phyloP scores from a whole-genome alignment of 106 monocot genomes.

The Triglochin maritima region DNA sequence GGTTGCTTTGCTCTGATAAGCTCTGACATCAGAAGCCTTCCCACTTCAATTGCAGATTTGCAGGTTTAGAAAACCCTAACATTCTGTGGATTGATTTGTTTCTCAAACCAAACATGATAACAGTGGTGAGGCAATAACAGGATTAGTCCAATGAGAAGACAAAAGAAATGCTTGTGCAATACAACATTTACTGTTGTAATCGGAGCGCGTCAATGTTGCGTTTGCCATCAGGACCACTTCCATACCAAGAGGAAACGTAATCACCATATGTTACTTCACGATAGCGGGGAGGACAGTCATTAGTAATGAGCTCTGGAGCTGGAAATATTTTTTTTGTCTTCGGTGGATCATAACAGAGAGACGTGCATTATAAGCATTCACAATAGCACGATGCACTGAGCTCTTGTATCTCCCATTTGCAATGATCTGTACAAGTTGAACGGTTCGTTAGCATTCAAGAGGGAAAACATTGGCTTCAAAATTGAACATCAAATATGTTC shows the following conservation, averaged over 20 bases:
- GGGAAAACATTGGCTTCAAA: neutral
- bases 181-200: constrained; percentile 1
- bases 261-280: constrained; percentile 69
- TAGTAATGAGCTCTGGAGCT: constrained; percentile 39
- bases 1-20: too few relatives aligned
- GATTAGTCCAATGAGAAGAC: too few relatives aligned
- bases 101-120: too few relatives aligned
- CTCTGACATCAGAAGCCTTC: too few relatives aligned
- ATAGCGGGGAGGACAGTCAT: constrained; percentile 35
- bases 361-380: constrained; percentile 40
- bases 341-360: constrained; percentile 84
- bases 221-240: constrained; percentile 73
- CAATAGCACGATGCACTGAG: constrained; percentile 65
- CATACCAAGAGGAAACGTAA: constrained; percentile 76
- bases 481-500: neutral
- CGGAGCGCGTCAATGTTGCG: constrained; percentile 70
- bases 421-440: constrained; percentile 44
- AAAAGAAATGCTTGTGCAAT: too few relatives aligned
- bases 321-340: constrained; percentile 50
- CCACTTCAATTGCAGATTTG: too few relatives aligned
- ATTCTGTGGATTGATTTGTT: too few relatives aligned
- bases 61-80: too few relatives aligned
- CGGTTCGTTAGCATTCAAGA: neutral
- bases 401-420: constrained; percentile 73
- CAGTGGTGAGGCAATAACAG: too few relatives aligned